Percentiles rank a stretch among this genome's conserved stretches.
These are phyloP conservation scores for Zymoseptoria ardabiliae DNA, from an alignment of 2,329 filamentous ascomycete genomes.

Conservation along the genomic window DNA sequence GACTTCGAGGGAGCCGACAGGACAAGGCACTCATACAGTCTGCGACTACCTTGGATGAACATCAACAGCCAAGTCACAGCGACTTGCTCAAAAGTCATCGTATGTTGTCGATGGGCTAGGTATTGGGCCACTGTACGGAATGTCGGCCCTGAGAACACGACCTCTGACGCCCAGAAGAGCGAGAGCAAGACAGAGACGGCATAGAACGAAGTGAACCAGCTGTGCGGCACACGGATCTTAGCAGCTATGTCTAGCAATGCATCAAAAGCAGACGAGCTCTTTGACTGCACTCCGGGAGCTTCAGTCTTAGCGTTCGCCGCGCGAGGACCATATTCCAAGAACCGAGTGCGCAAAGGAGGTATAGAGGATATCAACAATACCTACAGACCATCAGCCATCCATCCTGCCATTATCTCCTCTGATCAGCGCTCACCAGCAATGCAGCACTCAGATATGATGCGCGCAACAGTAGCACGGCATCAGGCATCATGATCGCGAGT, in stretches of 20 bases:
- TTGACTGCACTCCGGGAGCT: neutral
- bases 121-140: constrained; percentile 42
- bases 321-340: constrained; percentile 55
- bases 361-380: constrained; percentile 46
- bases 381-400: constrained; percentile 30
- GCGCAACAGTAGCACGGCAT: constrained; percentile 12
- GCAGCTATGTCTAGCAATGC: constrained; percentile 40
- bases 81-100: constrained; percentile 58
- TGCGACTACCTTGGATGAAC: constrained; percentile 64
- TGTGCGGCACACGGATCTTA: constrained; percentile 65
- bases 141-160: constrained; percentile 47
- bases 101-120: constrained; percentile 21
- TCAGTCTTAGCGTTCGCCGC: constrained; percentile 4
- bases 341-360: constrained; percentile 46
- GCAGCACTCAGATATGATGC: constrained; percentile 15
- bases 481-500: constrained; percentile 4
- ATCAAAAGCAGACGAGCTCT: neutral
- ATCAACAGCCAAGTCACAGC: constrained; percentile 64
- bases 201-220: constrained; percentile 89
- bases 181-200: constrained; percentile 61
- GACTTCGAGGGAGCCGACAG: constrained; percentile 62
- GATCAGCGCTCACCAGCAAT: constrained; percentile 13
- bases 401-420: neutral
- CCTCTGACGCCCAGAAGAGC: constrained; percentile 58
- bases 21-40: constrained; percentile 65